Evolutionary conservation across 129 eudicot genomes (phyloP), one percentile per base, ranked within the genome.

Genomic region (Logfia minima): DNA sequence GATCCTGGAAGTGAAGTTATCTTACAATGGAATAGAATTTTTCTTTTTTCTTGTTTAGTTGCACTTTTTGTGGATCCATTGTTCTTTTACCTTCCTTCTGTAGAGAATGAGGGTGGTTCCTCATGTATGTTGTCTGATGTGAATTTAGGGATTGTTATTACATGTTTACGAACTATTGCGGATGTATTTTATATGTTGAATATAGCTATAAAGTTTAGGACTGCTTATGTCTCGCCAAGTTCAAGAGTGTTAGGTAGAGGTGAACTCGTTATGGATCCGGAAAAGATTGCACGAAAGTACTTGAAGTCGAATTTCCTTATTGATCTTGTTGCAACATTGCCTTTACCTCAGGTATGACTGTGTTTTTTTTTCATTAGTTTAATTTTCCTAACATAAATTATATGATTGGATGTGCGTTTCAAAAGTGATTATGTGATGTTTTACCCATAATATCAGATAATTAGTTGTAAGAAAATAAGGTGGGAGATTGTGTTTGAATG

Each of bases 171-270:
- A 24, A 85, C 98, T 8, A 26, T 90, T 29, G 87, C 97, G 0
- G 98, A 93, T 86, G 22, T 86, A 1, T 89, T 93, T 70, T 93
- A 90, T 67, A 16, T 88, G 63, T 68, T 90, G 58, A 93, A 94
- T 74, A 85, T 94, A 55, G 21, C 79, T 72, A 82, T 94, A 5
- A 91, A 90, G 85, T 94, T 94, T 71, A 83, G 97, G 37, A 94
- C 92, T 37, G 99, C 99, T 34, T 94, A 87, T 69, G 89, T 94
- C 3, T 77, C 93, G 2, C 97, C 93, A 3, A 89, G 97, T 77
- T 91, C 99, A 5, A 82, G 97, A 77, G 96, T 94, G 56, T 89
- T 94, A 35, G 99, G 99, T 0, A 87, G 92, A 79, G 99, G 99
- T 56, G 99, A 94, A 60, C 97, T 94, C 80, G 99, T 94, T 19